Percentiles rank a stretch among this genome's conserved stretches.
Conservation (phyloP, 2,329 filamentous ascomycete genomes). For the Botrytis galanthina region DNA sequence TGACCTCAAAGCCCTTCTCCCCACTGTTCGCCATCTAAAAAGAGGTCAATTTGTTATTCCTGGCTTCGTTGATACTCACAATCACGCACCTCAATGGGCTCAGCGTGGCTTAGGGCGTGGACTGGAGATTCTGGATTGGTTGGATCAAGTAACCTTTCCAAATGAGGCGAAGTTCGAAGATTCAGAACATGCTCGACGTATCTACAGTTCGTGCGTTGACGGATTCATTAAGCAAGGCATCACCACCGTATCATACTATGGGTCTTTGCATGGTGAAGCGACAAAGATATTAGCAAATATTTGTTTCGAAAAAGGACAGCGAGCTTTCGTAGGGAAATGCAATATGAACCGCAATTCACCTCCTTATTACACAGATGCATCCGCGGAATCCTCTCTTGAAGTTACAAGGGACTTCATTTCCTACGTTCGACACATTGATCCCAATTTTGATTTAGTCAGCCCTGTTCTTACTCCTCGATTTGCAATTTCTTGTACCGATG, state of each 20-base stretch:
- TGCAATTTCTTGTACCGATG: constrained; percentile 49
- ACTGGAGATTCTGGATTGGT: constrained; percentile 54
- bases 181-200: constrained; percentile 57
- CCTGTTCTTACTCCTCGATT: constrained; percentile 44
- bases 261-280: constrained; percentile 76
- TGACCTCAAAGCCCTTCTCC: not conserved
- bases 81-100: constrained; percentile 60
- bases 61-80: constrained; percentile 65
- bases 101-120: constrained; percentile 41
- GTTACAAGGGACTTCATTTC: constrained; percentile 23
- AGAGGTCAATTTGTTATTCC: constrained; percentile 51
- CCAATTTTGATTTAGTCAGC: constrained; percentile 48
- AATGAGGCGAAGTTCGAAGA: constrained; percentile 66
- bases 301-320: constrained; percentile 74
- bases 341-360: constrained; percentile 70
- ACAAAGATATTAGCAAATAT: constrained; percentile 85
- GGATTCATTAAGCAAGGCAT: constrained; percentile 84
- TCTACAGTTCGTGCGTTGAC: constrained; percentile 74
- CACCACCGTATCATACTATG: constrained; percentile 86
- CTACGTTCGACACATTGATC: constrained; percentile 47
- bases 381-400: constrained; percentile 40
- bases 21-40: constrained; percentile 15
- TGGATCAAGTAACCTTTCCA: constrained; percentile 62
- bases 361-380: constrained; percentile 50
- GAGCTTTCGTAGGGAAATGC: constrained; percentile 76